These are phyloP conservation scores for Zangia roseola DNA, from an alignment of 768 basidiomycete species.

Conservation along the genomic window DNA sequence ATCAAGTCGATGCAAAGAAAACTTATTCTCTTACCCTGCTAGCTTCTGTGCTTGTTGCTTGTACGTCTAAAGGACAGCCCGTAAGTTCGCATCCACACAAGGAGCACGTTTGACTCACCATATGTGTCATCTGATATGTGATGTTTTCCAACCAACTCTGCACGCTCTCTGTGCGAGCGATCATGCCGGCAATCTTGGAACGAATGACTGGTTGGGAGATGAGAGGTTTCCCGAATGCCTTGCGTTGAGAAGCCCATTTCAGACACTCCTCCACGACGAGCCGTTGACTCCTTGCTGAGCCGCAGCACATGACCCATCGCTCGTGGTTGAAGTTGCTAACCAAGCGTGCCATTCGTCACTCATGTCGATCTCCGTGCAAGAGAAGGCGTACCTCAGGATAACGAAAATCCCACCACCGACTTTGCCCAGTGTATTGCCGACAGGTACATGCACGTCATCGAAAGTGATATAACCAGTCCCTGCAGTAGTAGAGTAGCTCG, in stretches of 20 bases:
- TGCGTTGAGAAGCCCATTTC: slow-evolving; percentile 88
- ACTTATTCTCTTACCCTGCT: slow-evolving; percentile 53
- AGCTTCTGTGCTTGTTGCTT: slow-evolving; percentile 70
- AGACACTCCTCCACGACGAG: slow-evolving; percentile 76
- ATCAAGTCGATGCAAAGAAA: not conserved
- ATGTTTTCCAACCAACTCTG: slow-evolving; percentile 88
- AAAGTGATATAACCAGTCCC: slow-evolving; percentile 86
- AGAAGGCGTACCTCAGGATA: slow-evolving; percentile 45
- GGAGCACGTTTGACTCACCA: slow-evolving; percentile 41
- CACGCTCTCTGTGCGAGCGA: slow-evolving; percentile 74
- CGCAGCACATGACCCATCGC: slow-evolving; percentile 88
- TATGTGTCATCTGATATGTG: slow-evolving; percentile 85
- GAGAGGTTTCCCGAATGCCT: slow-evolving; percentile 89
- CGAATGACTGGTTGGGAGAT: slow-evolving; percentile 85
- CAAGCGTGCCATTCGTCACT: slow-evolving; percentile 12
- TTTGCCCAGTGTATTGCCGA: slow-evolving; percentile 76
- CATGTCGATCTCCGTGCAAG: not conserved
- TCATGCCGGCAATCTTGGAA: slow-evolving; percentile 85
- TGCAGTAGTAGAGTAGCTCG: slow-evolving; percentile 83
- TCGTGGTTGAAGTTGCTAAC: slow-evolving; percentile 91
- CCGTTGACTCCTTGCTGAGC: slow-evolving; percentile 71
- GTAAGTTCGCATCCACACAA: slow-evolving; percentile 1
- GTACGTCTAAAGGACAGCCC: slow-evolving; percentile 45
- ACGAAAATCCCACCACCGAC: slow-evolving; percentile 63
- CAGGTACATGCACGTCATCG: slow-evolving; percentile 82